Conservation (phyloP, 1,139 yeast genomes). For the Suhomyces chickasaworum region DNA sequence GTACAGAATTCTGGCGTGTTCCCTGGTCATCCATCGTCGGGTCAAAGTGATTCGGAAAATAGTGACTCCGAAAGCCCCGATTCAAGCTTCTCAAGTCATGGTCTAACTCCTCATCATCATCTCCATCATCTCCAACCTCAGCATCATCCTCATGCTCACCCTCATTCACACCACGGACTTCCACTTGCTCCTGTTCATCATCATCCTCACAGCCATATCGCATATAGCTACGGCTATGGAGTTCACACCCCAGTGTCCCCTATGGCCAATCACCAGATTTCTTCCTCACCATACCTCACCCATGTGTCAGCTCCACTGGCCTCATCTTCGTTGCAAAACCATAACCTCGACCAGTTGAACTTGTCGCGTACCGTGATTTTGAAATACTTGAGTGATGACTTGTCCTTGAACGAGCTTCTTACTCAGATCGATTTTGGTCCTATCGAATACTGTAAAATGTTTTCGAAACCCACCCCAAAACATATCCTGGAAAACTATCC, state of each 20-base stretch:
- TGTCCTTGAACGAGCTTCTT: conserved; percentile 35
- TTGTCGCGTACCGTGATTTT: conserved; percentile 43
- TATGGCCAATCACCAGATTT: conserved; percentile 7
- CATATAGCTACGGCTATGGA: conserved; percentile 9
- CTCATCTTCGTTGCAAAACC: conserved; percentile 32
- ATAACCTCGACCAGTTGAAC: conserved; percentile 35
- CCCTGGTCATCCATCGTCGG: not conserved
- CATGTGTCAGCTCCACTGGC: conserved; percentile 21
- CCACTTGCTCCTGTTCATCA: conserved; percentile 16
- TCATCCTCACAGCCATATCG: conserved; percentile 13
- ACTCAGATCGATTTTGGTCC: conserved; percentile 45
- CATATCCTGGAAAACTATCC: conserved; percentile 25
- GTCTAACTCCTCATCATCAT: too few relatives aligned
- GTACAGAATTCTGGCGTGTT: conserved; percentile 14
- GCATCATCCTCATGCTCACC: not conserved
- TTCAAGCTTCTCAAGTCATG: not conserved
- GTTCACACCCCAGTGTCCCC: conserved; percentile 10
- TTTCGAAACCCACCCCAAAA: conserved; percentile 33
- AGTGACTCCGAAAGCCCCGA: conserved; percentile 5
- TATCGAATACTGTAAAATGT: conserved; percentile 44
- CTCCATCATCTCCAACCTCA: too few relatives aligned
- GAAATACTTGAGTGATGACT: conserved; percentile 30
- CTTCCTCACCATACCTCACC: conserved; percentile 22
- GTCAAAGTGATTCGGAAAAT: conserved; percentile 9
- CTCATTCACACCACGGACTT: not conserved